Conservation (phyloP, 306 rosid genomes). For the Rosa rugosa region DNA sequence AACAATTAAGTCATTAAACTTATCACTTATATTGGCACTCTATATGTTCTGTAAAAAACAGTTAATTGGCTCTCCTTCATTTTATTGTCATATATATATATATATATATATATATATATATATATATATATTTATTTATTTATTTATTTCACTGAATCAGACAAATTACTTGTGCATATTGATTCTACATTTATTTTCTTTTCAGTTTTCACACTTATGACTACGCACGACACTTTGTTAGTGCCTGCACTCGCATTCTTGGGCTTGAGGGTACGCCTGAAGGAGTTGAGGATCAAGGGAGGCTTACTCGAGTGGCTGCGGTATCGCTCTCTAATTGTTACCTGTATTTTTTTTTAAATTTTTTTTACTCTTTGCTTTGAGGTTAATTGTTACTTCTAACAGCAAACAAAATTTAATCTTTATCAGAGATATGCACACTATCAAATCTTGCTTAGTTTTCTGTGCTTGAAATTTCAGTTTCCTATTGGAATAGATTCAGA, state of each 20-base stretch:
- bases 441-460: conserved; percentile 26
- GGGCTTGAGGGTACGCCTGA: conserved; percentile 92
- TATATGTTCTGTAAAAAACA: background rate
- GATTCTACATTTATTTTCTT: conserved; percentile 16
- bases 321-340: conserved; percentile 25
- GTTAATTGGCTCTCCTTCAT: background rate
- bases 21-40: background rate
- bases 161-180: background rate
- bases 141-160: background rate
- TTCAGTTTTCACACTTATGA: conserved; percentile 88
- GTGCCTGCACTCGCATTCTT: conserved; percentile 88
- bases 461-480: conserved; percentile 55
- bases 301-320: conserved; percentile 87
- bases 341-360: background rate
- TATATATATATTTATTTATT: too few relatives aligned
- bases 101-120: too few relatives aligned
- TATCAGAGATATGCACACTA: background rate
- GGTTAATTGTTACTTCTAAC: conserved; percentile 5
- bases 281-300: conserved; percentile 91
- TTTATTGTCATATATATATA: background rate
- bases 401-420: conserved; percentile 4
- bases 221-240: conserved; percentile 88
- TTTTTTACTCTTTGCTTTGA: background rate
- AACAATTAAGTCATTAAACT: conserved; percentile 2
- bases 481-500: conserved; percentile 91